Evolutionary conservation across 73 alveolate genomes (phyloP), one percentile per base, ranked within the genome.

Genomic region (Paramecium biaurelia): DNA sequence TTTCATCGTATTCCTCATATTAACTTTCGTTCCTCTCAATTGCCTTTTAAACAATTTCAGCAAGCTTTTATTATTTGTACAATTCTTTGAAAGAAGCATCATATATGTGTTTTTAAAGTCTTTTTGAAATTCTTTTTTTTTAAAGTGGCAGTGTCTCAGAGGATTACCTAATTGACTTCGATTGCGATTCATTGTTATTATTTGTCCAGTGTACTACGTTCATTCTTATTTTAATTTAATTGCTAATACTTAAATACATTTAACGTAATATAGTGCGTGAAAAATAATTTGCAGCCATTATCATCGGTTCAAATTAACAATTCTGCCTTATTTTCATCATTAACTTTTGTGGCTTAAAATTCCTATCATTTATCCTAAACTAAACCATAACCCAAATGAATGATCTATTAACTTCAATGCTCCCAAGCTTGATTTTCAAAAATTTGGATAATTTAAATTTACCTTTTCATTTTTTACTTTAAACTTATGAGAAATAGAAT

Each of bases 71-170:
- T 18, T 72, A 34, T 72, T 72, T 72, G 18, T 72, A 72, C 18
- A 72, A 38, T 42, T 72, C 59, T 42, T 72, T 72, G 45, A 72
- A 35, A 32, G 86, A 72, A 63, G 84, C 26, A 32, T 72, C 86
- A 35, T 72, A 67, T 23, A 67, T 26, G 84, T 30, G 59, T 34
- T 35, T 72, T 38, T 72, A 30, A 10, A 23, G 20, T 26, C n/a
- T 28, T 72, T 72, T 72, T 8, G 86, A 28, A 21, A 72, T 72
- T 10, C 63, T 30, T 38, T 72, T 72, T 14, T 37, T 30, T 20
- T 35, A 0, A 12, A 5, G 5, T 12, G 58, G 59, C 32, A 12
- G 5, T 11, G 59, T 72, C 32, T 35, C 58, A 23, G 56, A 14
- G 32, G 86, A 72, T 72, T 72, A 21, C 38, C 59, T 35, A 34